These are phyloP conservation scores for Scutellaria baicalensis DNA, from an alignment of 257 asterid genomes.

Conservation along the genomic window DNA sequence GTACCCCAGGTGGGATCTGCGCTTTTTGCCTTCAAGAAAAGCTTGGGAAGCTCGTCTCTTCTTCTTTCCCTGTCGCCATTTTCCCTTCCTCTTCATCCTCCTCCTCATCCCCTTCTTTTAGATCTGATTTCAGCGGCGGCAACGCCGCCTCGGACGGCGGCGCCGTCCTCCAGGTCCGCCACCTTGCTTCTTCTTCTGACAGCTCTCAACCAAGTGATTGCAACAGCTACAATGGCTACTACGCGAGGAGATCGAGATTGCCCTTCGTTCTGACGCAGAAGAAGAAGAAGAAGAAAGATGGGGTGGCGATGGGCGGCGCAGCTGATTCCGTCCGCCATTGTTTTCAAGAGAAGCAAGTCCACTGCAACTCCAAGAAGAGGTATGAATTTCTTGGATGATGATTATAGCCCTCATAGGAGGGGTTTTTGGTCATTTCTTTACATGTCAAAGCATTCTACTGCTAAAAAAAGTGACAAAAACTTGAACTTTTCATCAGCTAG, in stretches of 20 bases:
- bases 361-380: constrained; percentile 52
- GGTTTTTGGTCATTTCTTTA: constrained; percentile 89
- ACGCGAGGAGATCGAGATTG: constrained; percentile 43
- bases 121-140: constrained; percentile 65
- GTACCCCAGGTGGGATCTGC: constrained; percentile 91
- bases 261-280: constrained; percentile 47
- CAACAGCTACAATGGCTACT: constrained; percentile 9
- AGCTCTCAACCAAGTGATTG: constrained; percentile 5
- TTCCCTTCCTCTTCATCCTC: constrained; percentile 79
- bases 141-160: constrained; percentile 14
- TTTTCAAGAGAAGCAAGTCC: constrained; percentile 83
- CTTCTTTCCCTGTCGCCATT: constrained; percentile 64
- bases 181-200: constrained; percentile 17
- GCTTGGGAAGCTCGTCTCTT: constrained; percentile 90
- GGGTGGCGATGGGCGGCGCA: background rate
- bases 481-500: constrained; percentile 36
- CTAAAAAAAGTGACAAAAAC: constrained; percentile 32
- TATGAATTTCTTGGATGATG: constrained; percentile 50
- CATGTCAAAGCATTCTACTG: constrained; percentile 36
- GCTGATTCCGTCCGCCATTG: constrained; percentile 34
- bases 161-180: constrained; percentile 18
- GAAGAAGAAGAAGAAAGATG: constrained; percentile 52
- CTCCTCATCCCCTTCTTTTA: constrained; percentile 69
- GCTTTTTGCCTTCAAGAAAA: constrained; percentile 95
- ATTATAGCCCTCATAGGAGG: constrained; percentile 40